Evolutionary conservation across 2,329 filamentous ascomycete genomes (phyloP), one percentile per base, ranked within the genome.

Genomic region (Colletotrichum sansevieriae): DNA sequence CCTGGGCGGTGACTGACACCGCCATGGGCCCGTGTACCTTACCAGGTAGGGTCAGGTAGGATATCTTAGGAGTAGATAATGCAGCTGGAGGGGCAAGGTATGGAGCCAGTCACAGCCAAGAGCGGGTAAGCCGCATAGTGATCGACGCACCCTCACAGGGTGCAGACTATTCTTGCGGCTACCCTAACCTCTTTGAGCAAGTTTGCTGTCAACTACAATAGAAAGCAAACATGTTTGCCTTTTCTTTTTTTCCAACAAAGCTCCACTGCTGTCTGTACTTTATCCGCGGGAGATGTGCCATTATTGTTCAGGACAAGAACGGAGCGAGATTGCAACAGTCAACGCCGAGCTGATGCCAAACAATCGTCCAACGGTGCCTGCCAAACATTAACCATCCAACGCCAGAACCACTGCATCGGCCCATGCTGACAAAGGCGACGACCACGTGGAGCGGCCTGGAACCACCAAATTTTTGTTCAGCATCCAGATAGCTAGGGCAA

Each of bases 221-320:
- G 41, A 54, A 44, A 65, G 46, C 65, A 65, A 60, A 60, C 62
- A 65, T 68, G 20, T 9, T 44, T 20, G 33, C 25, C 39, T 15
- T 68, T 68, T 25, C 62, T 68, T 69, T 65, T 63, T 55, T 66
- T 35, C 43, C 25, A 55, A 60, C 55, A 55, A 49, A 44, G 43
- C 22, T 22, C 22, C 2, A 22, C 22, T 22, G 22, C 12, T 33
- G 20, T 35, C n/a, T 55, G 35, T 61, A 20, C 55, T 57, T 55
- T 37, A 22, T 55, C 52, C 52, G 52, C 52, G 52, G 29, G 18
- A 18, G 29, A 20, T 35, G 52, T 33, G 35, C 52, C 35, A 39
- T 20, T 41, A 18, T 55, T n/a, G 52, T 39, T 13, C 35, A 18
- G n/a, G 52, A 35, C 35, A 20, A 18, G 18, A 15, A 22, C 15